A percentile compares a stretch with the other conserved stretches of the same genome.
phyloP scores from a whole-genome alignment of 1,284 basidiomycete species.

The Heterobasidion occidentale region DNA sequence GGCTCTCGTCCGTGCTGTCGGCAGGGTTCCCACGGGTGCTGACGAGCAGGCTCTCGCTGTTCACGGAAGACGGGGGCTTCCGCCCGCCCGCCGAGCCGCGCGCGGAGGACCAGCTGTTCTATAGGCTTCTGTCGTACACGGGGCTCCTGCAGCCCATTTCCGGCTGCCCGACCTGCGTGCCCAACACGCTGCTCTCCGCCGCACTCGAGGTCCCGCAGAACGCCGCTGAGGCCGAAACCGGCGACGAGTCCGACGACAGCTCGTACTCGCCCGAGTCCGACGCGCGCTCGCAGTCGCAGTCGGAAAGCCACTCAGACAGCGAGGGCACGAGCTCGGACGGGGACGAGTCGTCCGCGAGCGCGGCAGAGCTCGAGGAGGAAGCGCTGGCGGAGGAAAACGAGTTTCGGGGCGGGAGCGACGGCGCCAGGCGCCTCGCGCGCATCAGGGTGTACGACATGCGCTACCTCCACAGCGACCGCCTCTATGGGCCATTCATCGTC shows the following conservation, averaged over 20 bases:
- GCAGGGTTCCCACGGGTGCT: slow-evolving; percentile 16
- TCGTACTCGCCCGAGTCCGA: neutral
- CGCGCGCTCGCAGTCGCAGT: neutral
- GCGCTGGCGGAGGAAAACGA: slow-evolving; percentile 1
- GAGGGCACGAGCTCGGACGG: neutral
- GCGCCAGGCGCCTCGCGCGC: slow-evolving; percentile 31
- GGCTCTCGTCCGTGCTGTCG: slow-evolving; percentile 16
- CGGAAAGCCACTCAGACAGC: neutral
- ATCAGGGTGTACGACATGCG: slow-evolving; percentile 38
- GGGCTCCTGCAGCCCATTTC: slow-evolving; percentile 20
- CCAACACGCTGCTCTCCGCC: neutral
- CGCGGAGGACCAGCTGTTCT: slow-evolving; percentile 20
- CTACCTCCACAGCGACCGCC: slow-evolving; percentile 31
- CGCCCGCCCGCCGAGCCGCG: slow-evolving; percentile 7
- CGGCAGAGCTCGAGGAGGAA: neutral
- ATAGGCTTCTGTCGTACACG: slow-evolving; percentile 28
- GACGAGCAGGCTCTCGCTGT: slow-evolving; percentile 12
- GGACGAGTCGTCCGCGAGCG: neutral
- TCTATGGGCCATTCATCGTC: slow-evolving; percentile 40
- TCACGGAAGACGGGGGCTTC: slow-evolving; percentile 17
- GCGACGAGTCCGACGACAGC: neutral
- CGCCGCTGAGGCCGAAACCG: neutral
- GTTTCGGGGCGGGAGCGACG: neutral
- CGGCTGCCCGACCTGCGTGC: neutral
- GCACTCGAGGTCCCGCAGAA: neutral